Evolutionary conservation across 2,329 filamentous ascomycete genomes (phyloP), one percentile per base, ranked within the genome.

Genomic region (Cercospora zeina): DNA sequence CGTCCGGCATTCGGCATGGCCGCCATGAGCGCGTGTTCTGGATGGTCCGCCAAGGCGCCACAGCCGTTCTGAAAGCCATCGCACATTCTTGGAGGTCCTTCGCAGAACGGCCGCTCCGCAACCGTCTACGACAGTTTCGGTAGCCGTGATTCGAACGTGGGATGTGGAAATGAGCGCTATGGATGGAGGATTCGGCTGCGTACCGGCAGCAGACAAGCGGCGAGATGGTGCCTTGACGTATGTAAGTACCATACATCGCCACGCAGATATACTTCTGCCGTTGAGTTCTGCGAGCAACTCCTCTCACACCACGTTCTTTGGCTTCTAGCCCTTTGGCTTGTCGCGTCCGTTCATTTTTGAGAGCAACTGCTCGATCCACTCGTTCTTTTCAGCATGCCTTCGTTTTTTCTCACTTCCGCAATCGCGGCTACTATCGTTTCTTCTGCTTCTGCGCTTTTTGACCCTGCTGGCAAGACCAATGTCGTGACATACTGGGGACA

Each of bases 401-500:
- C 59, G 11, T 21, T 59, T 39, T 33, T 57, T 13, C 37, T 51
- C 19, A 56, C 54, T 34, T 53, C 53, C 24, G 37, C 54, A 19
- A 34, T 62, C n/a, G 57, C 61, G 16, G 56, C 57, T 30, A 50
- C 39, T 27, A 21, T 63, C 3, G 36, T 65, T 54, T 70, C 77
- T 30, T 71, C 76, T 34, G 70, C 71, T 54, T 75, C 75, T 42
- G 75, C 77, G 62, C 75, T 74, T 47, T 78, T 82, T 65, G 71
- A 79, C 71, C 70, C 74, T 21, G 65, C 71, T 54, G 73, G 77
- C 11, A 79, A 77, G 60, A 77, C 75, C 39, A 84, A 84, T 67
- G 75, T 84, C 50, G 82, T 77, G 27, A 75, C 83, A 47, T 85
- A 85, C 73, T 85, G 79, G 76, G 83, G 84, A 51, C 82, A 85